Conservation (phyloP, 2,329 filamentous ascomycete species). For the Aspergillus clavatus region DNA sequence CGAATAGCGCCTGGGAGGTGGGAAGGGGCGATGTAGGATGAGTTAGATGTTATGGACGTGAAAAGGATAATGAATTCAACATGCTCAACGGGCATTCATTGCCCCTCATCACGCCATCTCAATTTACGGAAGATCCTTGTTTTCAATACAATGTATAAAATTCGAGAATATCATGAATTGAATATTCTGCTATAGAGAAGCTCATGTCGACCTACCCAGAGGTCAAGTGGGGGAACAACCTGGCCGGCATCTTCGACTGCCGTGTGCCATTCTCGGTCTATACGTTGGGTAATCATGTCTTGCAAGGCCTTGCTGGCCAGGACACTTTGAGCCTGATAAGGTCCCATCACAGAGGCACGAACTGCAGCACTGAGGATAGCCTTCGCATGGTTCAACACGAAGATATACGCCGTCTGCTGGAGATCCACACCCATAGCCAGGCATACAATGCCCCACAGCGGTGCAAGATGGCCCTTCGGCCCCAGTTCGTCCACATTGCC, state of each 20-base stretch:
- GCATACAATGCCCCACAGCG: conserved; percentile 56
- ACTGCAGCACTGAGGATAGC: conserved; percentile 60
- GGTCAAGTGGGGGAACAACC: conserved; percentile 56
- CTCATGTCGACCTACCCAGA: conserved; percentile 63
- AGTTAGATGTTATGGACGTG: conserved; percentile 21
- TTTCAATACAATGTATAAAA: no score
- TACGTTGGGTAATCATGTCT: conserved; percentile 46
- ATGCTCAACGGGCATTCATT: conserved; percentile 17
- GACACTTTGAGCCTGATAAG: conserved; percentile 59
- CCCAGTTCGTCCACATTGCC: conserved; percentile 30
- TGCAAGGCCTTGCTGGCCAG: conserved; percentile 52
- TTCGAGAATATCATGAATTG: conserved; percentile 51
- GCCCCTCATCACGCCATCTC: conserved; percentile 7
- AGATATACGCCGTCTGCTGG: conserved; percentile 55
- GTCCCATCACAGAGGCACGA: conserved; percentile 59
- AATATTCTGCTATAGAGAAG: conserved; percentile 63
- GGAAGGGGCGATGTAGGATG: conserved; percentile 32
- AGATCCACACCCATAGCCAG: conserved; percentile 49
- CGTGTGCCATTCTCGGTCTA: conserved; percentile 47
- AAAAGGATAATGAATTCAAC: conserved; percentile 22
- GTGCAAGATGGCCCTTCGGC: conserved; percentile 54
- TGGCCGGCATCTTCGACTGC: conserved; percentile 54
- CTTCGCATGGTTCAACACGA: conserved; percentile 60
- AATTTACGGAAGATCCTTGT: no score
- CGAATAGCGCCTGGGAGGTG: conserved; percentile 15